phyloP scores from a whole-genome alignment of 768 basidiomycete species.

The Phylloporus sp. region DNA sequence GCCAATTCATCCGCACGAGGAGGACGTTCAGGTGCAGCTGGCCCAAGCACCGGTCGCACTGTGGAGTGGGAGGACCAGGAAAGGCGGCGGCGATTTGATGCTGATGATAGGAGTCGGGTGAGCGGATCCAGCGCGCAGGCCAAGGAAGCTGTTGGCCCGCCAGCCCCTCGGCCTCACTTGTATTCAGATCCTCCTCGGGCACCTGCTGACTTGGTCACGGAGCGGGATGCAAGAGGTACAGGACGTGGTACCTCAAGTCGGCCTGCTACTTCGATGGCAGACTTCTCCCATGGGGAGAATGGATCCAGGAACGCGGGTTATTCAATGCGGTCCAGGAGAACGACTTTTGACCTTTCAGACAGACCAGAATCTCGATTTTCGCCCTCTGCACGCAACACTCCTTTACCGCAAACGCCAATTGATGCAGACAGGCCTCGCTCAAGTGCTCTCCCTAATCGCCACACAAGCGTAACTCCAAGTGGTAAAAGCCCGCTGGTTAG shows the following conservation, averaged over 20 bases:
- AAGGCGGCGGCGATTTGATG: constrained; percentile 13
- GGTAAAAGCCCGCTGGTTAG: constrained; percentile 10
- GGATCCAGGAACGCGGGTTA: constrained; percentile 9
- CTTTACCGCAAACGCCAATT: constrained; percentile 15
- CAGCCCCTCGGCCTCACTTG: constrained; percentile 19
- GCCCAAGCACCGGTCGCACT: constrained; percentile 5
- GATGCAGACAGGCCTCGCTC: constrained; percentile 15
- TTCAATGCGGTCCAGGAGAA: constrained; percentile 20
- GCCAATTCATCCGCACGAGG: constrained; percentile 13
- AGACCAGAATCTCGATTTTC: constrained; percentile 18
- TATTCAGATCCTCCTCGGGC: constrained; percentile 26
- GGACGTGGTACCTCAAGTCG: constrained; percentile 26
- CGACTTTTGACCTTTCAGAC: constrained; percentile 25
- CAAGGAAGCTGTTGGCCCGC: constrained; percentile 14
- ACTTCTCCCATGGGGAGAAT: constrained; percentile 35
- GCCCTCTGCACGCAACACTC: constrained; percentile 5
- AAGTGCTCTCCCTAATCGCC: constrained; percentile 8
- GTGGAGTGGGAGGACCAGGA: constrained; percentile 27
- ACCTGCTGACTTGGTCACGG: constrained; percentile 9
- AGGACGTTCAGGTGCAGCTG: constrained; percentile 10
- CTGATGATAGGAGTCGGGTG: constrained; percentile 22
- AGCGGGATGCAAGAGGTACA: constrained; percentile 22
- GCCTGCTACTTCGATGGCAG: constrained; percentile 56
- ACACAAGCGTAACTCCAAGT: constrained; percentile 18
- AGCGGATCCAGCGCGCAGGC: constrained; percentile 22